Percentiles rank a stretch among this genome's conserved stretches.
Evolutionary conservation across 2,329 filamentous ascomycete genomes (phyloP).

Genomic region (Exserohilum rostratum): DNA sequence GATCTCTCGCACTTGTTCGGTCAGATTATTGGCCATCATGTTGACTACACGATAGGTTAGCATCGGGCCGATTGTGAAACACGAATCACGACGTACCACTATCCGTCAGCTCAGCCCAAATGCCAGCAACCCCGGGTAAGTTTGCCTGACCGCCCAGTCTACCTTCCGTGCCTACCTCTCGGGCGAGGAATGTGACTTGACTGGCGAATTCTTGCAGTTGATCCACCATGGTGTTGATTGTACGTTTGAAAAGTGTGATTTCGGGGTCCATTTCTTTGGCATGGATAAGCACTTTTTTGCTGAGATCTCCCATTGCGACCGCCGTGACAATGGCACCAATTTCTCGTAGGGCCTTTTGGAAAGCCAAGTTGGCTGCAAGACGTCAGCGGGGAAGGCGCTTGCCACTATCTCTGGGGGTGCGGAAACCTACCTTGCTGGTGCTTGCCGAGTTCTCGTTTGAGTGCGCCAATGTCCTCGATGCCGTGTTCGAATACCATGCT

Average conservation of each 20-base stretch:
- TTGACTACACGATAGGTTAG: constrained; percentile 68
- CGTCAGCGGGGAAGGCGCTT: constrained; percentile 78
- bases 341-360: constrained; percentile 94
- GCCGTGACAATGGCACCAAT: constrained; percentile 98
- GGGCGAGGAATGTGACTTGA: constrained; percentile 91
- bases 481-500: constrained; percentile 78
- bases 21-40: constrained; percentile 97
- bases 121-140: constrained; percentile 92
- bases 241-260: constrained; percentile 96
- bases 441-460: constrained; percentile 94
- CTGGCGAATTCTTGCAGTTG: constrained; percentile 95
- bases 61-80: constrained; percentile 25
- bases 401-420: not conserved
- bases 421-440: constrained; percentile 66
- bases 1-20: constrained; percentile 96
- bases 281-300: constrained; percentile 96
- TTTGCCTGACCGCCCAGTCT: constrained; percentile 91
- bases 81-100: constrained; percentile 51
- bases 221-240: constrained; percentile 99
- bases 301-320: constrained; percentile 91
- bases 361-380: constrained; percentile 83
- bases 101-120: constrained; percentile 91
- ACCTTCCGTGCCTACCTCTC: constrained; percentile 95
- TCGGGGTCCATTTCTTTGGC: constrained; percentile 97
- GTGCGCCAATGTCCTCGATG: constrained; percentile 83